A percentile compares a stretch with the other conserved stretches of the same genome.
Evolutionary conservation across 192 early-diverging fungal species (phyloP).

Genomic region (Fimicolochytrium jonesii): DNA sequence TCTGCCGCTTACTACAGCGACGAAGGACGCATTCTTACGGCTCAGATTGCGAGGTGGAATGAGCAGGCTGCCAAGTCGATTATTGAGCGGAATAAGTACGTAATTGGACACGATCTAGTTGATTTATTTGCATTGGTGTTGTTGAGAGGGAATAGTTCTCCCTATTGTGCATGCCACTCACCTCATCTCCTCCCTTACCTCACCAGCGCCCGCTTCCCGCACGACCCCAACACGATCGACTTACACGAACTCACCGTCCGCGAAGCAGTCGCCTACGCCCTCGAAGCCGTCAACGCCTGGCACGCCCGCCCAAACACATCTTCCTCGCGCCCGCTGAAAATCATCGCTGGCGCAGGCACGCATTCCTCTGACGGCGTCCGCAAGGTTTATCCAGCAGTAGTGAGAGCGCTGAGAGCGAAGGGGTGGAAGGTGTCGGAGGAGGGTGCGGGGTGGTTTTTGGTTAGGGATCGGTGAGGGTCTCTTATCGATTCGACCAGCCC

Average conservation of each 20-base stretch:
- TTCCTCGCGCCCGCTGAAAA: constrained; percentile 4
- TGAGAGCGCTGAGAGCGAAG: neutral
- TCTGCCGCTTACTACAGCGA: constrained; percentile 13
- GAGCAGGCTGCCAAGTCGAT: neutral
- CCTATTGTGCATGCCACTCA: too few relatives aligned
- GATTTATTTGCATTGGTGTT: too few relatives aligned
- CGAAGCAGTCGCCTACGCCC: constrained; percentile 17
- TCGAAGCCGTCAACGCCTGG: constrained; percentile 22
- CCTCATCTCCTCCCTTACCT: too few relatives aligned
- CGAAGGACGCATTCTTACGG: constrained; percentile 10
- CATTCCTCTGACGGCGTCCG: constrained; percentile 13
- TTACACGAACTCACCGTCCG: constrained; percentile 21
- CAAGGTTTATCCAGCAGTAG: constrained; percentile 18
- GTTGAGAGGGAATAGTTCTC: too few relatives aligned
- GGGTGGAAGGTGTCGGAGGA: constrained; percentile 11
- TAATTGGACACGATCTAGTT: too few relatives aligned
- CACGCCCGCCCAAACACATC: neutral
- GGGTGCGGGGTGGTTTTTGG: constrained; percentile 20
- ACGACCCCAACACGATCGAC: constrained; percentile 18
- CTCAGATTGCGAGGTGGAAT: constrained; percentile 14
- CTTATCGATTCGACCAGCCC: too few relatives aligned
- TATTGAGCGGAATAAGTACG: constrained; percentile 22
- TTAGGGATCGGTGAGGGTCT: too few relatives aligned
- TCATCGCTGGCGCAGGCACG: constrained; percentile 19
- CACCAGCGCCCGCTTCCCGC: neutral